phyloP scores from a whole-genome alignment of 2,329 filamentous ascomycete species.

The Trichoderma gracile region DNA sequence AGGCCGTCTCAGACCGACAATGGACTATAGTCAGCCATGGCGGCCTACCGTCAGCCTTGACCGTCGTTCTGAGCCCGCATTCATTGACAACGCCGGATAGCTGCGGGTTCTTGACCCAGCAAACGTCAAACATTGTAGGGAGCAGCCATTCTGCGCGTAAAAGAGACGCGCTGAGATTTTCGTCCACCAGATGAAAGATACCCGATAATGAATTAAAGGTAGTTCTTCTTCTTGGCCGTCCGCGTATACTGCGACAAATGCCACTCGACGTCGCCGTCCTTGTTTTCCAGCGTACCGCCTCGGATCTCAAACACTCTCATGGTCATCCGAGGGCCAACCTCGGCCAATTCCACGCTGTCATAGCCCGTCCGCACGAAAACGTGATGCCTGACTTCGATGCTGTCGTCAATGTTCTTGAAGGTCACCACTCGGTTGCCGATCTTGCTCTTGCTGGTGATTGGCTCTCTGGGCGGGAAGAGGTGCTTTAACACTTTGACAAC shows the following conservation, averaged over 20 bases:
- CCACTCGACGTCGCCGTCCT: slow-evolving; percentile 96
- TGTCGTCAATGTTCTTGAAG: slow-evolving; percentile 91
- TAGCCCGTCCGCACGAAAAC: slow-evolving; percentile 94
- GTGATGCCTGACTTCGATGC: slow-evolving; percentile 78
- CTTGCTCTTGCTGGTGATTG: slow-evolving; percentile 68
- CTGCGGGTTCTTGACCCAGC: no score
- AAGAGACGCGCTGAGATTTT: neutral
- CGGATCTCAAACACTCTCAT: slow-evolving; percentile 94
- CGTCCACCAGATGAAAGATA: neutral
- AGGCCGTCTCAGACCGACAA: no score
- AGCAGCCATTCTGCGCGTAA: neutral
- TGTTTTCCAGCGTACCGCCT: slow-evolving; percentile 87
- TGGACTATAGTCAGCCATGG: no score
- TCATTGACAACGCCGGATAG: neutral
- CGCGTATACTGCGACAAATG: slow-evolving; percentile 93
- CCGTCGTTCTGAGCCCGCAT: neutral
- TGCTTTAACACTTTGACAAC: slow-evolving; percentile 92
- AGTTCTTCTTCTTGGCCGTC: slow-evolving; percentile 93
- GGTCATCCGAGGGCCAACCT: slow-evolving; percentile 95
- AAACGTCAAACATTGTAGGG: neutral
- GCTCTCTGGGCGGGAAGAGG: slow-evolving; percentile 85
- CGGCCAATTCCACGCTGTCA: slow-evolving; percentile 82
- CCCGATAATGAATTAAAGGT: slow-evolving; percentile 59
- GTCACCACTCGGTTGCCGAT: slow-evolving; percentile 87
- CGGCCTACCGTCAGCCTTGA: neutral